Evolutionary conservation across 2,329 filamentous ascomycete species (phyloP), one percentile per base, ranked within the genome.

Genomic region (Epicoccum sorghinum): DNA sequence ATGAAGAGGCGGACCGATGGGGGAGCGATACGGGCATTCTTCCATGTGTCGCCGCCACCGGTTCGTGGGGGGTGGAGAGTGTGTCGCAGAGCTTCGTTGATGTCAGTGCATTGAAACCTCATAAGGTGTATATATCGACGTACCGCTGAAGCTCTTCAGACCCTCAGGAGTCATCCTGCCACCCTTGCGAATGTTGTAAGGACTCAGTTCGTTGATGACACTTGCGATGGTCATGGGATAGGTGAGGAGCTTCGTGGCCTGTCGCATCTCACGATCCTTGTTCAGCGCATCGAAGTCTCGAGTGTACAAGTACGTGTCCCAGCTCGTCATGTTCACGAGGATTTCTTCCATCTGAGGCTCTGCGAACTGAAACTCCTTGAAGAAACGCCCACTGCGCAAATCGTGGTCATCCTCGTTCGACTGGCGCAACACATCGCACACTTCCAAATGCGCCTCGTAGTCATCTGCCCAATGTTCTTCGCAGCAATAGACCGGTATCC

Each of bases 401-500:
- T 99, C 95, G 71, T 99, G 96, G 65, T 99, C 95, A 70, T 99
- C 95, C 78, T 99, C 95, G 65, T 99, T 99, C 77, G 96, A 93
- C 77, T 98, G 89, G 61, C 89, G 83, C 52, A 99, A 79, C 0
- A 90, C 90, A 68, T 99, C 93, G 75, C 95, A 99, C 32, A 99
- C 88, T 70, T 97, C 86, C 57, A 99, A 75, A 75, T 99, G 95
- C 14, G 87, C 84, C 76, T 98, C 93, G 70, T 96, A 99, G 74
- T 98, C 91, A 65, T 96, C 91, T 72, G 90, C 91, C 90, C 93
- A 98, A 74, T 99, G 95, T 64, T 91, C 89, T 75, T 97, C 90
- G 65, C 87, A 93, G 79, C 95, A 99, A 72, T 95, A 96, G 6
- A 96, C 87, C 0, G 96, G 93, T 37, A 98, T 85, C 12, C 95